Percentiles rank a stretch among this genome's conserved stretches.
phyloP scores from a whole-genome alignment of 2,329 filamentous ascomycete genomes.

The Fusarium brachygibbosum region DNA sequence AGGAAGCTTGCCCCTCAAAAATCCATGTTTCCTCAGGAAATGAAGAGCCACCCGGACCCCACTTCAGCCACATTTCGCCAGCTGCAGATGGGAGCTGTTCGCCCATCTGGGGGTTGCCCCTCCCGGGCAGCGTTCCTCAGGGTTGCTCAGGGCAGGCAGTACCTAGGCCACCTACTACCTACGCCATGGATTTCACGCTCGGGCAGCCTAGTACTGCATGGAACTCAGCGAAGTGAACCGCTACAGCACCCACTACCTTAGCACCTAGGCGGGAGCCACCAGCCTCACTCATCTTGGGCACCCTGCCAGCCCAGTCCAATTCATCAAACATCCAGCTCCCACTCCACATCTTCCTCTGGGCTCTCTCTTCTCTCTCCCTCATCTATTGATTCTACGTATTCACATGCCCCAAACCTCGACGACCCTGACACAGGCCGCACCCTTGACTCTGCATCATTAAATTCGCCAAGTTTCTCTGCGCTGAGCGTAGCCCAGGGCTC shows the following conservation, averaged over 20 bases:
- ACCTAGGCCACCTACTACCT: not conserved
- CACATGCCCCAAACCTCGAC: slow-evolving; percentile 42
- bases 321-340: slow-evolving; percentile 43
- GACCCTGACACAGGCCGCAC: slow-evolving; percentile 41
- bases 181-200: too few relatives aligned
- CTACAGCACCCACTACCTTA: not conserved
- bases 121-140: slow-evolving; percentile 23
- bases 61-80: slow-evolving; percentile 37
- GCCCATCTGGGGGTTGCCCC: slow-evolving; percentile 14
- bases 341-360: slow-evolving; percentile 37
- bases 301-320: slow-evolving; percentile 18
- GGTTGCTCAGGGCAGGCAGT: not conserved
- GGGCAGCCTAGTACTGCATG: not conserved
- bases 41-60: slow-evolving; percentile 36
- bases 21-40: slow-evolving; percentile 25
- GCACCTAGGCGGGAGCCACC: slow-evolving; percentile 8
- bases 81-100: slow-evolving; percentile 8
- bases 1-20: slow-evolving; percentile 24
- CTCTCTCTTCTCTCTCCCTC: slow-evolving; percentile 43
- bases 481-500: slow-evolving; percentile 30
- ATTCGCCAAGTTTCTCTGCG: slow-evolving; percentile 30
- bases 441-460: slow-evolving; percentile 31
- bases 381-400: slow-evolving; percentile 48
- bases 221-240: slow-evolving; percentile 2
- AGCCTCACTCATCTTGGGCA: slow-evolving; percentile 19